Base-by-base conservation (phyloP, 768 basidiomycete genomes). In the Infundibulicybe gibba region DNA sequence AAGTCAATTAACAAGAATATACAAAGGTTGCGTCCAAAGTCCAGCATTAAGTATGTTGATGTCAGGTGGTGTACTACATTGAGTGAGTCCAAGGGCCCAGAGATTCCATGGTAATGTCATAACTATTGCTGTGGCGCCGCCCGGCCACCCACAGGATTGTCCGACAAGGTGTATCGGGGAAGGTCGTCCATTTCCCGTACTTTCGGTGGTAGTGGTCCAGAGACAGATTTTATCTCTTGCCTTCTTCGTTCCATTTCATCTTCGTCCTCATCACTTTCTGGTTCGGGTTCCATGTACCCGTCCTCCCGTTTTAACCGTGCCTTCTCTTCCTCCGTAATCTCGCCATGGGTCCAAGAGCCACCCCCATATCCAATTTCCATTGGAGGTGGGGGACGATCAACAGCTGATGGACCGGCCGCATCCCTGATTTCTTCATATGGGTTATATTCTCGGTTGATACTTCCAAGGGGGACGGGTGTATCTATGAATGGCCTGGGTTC, bases 351-450 rank as follows among this genome's bases (percentile, higher is more conserved):
- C 70, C 65, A 67, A n/a, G 56, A 50, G 17, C 67, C 68, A 16
- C 67, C 67, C 4, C 67, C 67, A 47, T 69, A 69, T 13, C 61
- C 65, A 8, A 50, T 54, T 42, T 67, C 68, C 9, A 62, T 52
- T 2, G 57, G 54, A 8, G 52, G 48, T 17, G 55, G 32, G 0
- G 58, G 54, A 33, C 38, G 31, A 21, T 40, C 35, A 43, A 44
- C 40, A 30, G 53, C 53, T 19, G 48, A 42, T 43, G 40, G 51
- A 41, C 47, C 54, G 37, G 50, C 40, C 40, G 3, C 42, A 32
- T 39, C 45, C 33, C 41, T 46, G 12, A 60, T 56, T 34, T 69
- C 70, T 32, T 58, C 57, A 44, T 76, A 76, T 6, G 73, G 73
- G 43, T 76, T 57, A 41, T 67, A 75, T 48, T 69, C 68, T 37